Base-by-base conservation (phyloP, 495 filamentous ascomycete species). In the Penicillium parvum region DNA sequence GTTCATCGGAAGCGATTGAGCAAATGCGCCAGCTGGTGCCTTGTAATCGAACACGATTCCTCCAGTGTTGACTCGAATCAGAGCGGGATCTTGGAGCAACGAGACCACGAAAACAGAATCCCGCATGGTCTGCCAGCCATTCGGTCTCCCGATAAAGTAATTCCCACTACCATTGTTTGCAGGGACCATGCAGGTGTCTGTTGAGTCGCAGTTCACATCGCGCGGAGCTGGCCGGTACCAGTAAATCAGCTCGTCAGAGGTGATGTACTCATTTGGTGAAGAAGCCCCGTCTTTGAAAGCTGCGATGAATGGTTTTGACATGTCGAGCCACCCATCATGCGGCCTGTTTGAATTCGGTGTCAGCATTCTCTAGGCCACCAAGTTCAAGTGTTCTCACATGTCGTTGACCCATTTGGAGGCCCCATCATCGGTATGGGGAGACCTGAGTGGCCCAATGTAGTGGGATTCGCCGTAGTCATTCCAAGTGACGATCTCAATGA, bases 381-480 rank as follows among this genome's bases (percentile, higher is more conserved):
- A 0, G 5, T 20, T 9, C 3, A 23, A 17, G 21, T 11, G 12
- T 6, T 32, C 49, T 49, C 17, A 60, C 63, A 81, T 76, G 40
- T 72, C 77, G 32, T 78, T 74, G 10, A 71, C 68, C 77, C 78
- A 81, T 51, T 80, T 74, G 11, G 71, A 74, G 30, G 71, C 72
- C 1, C 77, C 78, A 40, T 81, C 75, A 21, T 82, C 76, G 10
- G 57, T 60, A 52, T 79, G 76, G 28, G 52, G 58, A 1, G 65
- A 67, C 1, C 58, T 72, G 45, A 72, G 61, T 1, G 75, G 73
- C 4, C 65, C 65, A 32, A 68, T 67, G 32, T 73, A 69, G 33
- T 79, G 75, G 3, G 72, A 75, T 55, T 85, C 81, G 33, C 78
- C 79, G 36, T 76, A 83, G 50, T 85, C 64, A 52, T 85, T 85